A percentile compares a stretch with the other conserved stretches of the same genome.
Conservation (phyloP, 2,329 filamentous ascomycete species). For the Zasmidium cellare region DNA sequence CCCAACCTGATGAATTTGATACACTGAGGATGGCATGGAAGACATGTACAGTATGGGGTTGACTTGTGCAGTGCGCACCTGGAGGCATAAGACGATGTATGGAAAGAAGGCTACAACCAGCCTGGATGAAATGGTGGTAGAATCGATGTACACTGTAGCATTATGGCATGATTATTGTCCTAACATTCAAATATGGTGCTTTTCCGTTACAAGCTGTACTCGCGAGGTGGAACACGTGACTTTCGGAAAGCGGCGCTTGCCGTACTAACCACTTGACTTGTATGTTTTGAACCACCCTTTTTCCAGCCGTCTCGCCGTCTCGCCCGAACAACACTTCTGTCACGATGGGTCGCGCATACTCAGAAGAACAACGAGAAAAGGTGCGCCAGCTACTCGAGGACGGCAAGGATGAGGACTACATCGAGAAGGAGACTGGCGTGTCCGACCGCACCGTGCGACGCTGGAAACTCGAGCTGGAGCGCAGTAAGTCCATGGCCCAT, state of each 20-base stretch:
- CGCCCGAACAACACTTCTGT: neutral
- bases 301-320: no score
- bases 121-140: neutral
- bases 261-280: no score
- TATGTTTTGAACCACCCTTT: no score
- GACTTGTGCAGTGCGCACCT: neutral
- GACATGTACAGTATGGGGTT: no score
- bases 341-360: slow-evolving; percentile 9
- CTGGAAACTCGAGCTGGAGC: slow-evolving; percentile 40
- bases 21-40: slow-evolving; percentile 39
- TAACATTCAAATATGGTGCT: no score
- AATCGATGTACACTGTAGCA: neutral
- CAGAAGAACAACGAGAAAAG: slow-evolving; percentile 24
- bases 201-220: no score
- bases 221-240: no score
- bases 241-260: no score
- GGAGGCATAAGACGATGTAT: neutral
- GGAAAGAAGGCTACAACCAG: neutral
- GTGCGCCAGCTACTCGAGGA: slow-evolving; percentile 34
- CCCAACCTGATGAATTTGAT: slow-evolving; percentile 50
- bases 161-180: neutral
- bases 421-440: slow-evolving; percentile 39
- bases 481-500: slow-evolving; percentile 14
- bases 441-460: slow-evolving; percentile 36
- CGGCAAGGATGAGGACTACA: slow-evolving; percentile 36